Conservation (phyloP, 2,329 filamentous ascomycete species). For the Fusarium mundagurra region DNA sequence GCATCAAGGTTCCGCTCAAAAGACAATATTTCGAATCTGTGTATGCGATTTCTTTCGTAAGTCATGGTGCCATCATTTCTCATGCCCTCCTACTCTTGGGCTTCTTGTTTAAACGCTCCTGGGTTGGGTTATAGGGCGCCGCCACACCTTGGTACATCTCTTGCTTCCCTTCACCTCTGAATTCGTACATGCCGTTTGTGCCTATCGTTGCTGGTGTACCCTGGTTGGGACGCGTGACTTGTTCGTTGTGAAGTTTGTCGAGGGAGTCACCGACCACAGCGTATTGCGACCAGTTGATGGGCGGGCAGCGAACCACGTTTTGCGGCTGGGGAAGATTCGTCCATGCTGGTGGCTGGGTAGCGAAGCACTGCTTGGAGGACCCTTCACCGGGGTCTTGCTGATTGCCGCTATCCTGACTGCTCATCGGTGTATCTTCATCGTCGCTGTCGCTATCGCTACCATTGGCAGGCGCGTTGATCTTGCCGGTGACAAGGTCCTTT, state of each 20-base stretch:
- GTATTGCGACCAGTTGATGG: slow-evolving; percentile 95
- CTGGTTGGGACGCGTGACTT: slow-evolving; percentile 71
- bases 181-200: slow-evolving; percentile 60
- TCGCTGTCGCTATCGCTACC: slow-evolving; percentile 43
- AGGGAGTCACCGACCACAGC: slow-evolving; percentile 82
- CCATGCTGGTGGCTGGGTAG: slow-evolving; percentile 57
- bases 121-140: slow-evolving; percentile 64
- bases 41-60: slow-evolving; percentile 16
- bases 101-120: slow-evolving; percentile 58
- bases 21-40: not conserved
- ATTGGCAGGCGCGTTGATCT: slow-evolving; percentile 54
- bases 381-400: slow-evolving; percentile 41
- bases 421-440: slow-evolving; percentile 45
- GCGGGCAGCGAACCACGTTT: slow-evolving; percentile 84
- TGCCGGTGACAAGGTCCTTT: slow-evolving; percentile 71
- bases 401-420: slow-evolving; percentile 42
- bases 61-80: slow-evolving; percentile 23
- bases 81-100: slow-evolving; percentile 46
- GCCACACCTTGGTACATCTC: slow-evolving; percentile 62
- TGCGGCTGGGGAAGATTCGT: slow-evolving; percentile 78
- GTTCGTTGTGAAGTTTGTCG: slow-evolving; percentile 85
- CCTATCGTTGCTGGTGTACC: slow-evolving; percentile 60
- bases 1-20: slow-evolving; percentile 19
- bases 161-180: slow-evolving; percentile 57
- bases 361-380: slow-evolving; percentile 34